phyloP scores from a whole-genome alignment of 1,139 yeast genomes.

The Arxiozyma bovina region DNA sequence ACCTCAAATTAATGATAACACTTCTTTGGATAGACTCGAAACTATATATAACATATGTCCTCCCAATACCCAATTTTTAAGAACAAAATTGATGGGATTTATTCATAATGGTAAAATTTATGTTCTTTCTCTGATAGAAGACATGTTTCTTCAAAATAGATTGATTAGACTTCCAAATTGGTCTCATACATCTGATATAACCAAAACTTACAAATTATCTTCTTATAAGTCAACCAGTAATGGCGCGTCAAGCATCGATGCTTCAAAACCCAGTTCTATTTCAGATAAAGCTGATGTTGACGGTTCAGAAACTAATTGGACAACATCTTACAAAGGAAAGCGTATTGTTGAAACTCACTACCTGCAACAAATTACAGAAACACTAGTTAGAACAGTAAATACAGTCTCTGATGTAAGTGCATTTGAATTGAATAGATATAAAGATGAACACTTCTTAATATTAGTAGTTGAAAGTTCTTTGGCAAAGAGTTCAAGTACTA shows the following conservation, averaged over 20 bases:
- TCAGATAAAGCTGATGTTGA: neutral
- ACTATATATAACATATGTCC: conserved; percentile 28
- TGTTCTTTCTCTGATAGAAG: conserved; percentile 84
- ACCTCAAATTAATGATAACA: neutral
- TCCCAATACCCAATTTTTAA: conserved; percentile 44
- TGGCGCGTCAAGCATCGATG: neutral
- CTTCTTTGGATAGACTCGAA: conserved; percentile 20
- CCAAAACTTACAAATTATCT: conserved; percentile 8
- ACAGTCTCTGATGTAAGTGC: conserved; percentile 85
- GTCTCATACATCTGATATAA: conserved; percentile 30
- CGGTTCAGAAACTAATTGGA: neutral
- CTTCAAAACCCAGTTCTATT: neutral
- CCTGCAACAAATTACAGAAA: conserved; percentile 60
- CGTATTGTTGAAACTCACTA: conserved; percentile 45
- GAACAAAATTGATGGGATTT: conserved; percentile 89
- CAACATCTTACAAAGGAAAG: conserved; percentile 7
- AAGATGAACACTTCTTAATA: conserved; percentile 70
- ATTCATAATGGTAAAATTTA: conserved; percentile 79
- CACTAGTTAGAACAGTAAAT: conserved; percentile 73
- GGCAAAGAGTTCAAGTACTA: conserved; percentile 32
- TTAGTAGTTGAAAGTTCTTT: conserved; percentile 81
- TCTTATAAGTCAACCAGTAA: neutral
- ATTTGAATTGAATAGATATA: conserved; percentile 77
- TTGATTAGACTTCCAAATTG: conserved; percentile 42
- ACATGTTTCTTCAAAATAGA: conserved; percentile 64